Percentiles rank a stretch among this genome's conserved stretches.
phyloP scores from a whole-genome alignment of 2,329 filamentous ascomycete species.

The Reticulascus tulasneorum region DNA sequence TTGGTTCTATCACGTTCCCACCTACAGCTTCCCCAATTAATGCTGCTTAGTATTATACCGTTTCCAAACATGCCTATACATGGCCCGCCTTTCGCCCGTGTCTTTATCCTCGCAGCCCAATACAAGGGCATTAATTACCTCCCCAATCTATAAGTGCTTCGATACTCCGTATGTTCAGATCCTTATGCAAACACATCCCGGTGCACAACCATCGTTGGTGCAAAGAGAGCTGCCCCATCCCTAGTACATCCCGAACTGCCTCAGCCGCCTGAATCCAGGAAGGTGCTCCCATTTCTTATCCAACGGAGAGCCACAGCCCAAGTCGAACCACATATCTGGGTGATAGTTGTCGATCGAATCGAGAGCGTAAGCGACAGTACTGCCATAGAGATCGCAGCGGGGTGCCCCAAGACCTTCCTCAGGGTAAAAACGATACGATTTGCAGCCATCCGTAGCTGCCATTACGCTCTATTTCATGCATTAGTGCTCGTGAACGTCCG shows the following conservation, averaged over 20 bases:
- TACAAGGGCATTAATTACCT: too few relatives aligned
- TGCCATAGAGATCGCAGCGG: slow-evolving; percentile 32
- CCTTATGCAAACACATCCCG: too few relatives aligned
- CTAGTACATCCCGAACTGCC: slow-evolving; percentile 6
- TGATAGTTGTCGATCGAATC: slow-evolving; percentile 23
- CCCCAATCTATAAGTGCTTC: too few relatives aligned
- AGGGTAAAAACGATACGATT: slow-evolving; percentile 31
- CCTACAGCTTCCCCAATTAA: too few relatives aligned
- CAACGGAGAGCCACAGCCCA: slow-evolving; percentile 30
- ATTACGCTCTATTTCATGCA: slow-evolving; percentile 22
- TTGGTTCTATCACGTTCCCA: too few relatives aligned
- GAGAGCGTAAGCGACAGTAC: slow-evolving; percentile 24
- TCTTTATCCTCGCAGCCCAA: too few relatives aligned
- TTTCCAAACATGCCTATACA: too few relatives aligned
- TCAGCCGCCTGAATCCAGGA: slow-evolving; percentile 8
- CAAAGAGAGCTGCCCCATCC: too few relatives aligned
- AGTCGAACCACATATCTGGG: slow-evolving; percentile 30
- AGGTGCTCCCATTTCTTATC: slow-evolving; percentile 17
- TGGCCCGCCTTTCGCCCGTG: too few relatives aligned
- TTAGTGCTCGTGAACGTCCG: neutral
- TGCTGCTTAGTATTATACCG: too few relatives aligned
- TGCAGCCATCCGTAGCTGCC: slow-evolving; percentile 26
- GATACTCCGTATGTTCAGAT: too few relatives aligned
- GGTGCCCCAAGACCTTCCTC: slow-evolving; percentile 23
- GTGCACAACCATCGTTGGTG: too few relatives aligned